These are phyloP conservation scores for Trametes sanguinea DNA, from an alignment of 768 basidiomycete genomes.

Conservation along the genomic window DNA sequence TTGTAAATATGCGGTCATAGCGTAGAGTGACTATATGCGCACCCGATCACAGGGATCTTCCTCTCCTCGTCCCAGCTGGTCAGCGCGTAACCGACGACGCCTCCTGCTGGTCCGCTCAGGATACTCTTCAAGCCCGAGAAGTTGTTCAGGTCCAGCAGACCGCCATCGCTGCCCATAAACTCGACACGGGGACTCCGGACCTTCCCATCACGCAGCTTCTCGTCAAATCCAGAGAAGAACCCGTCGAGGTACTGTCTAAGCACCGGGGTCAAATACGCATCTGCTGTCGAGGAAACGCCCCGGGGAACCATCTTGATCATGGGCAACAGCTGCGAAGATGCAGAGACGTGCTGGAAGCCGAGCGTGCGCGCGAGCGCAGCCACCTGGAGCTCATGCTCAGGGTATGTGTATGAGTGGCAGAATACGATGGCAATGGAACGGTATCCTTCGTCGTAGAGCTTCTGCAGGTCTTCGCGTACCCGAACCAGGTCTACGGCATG, in stretches of 20 bases:
- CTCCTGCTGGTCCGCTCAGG: constrained; percentile 90
- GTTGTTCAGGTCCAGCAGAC: constrained; percentile 73
- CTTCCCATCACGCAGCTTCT: constrained; percentile 61
- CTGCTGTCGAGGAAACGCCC: constrained; percentile 89
- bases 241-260: constrained; percentile 82
- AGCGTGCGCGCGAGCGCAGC: constrained; percentile 73
- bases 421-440: constrained; percentile 88
- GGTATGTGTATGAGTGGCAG: constrained; percentile 90
- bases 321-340: constrained; percentile 83
- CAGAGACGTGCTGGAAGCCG: constrained; percentile 90
- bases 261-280: constrained; percentile 94
- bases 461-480: constrained; percentile 53
- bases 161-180: constrained; percentile 96
- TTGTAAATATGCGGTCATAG: no score
- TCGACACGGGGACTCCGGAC: constrained; percentile 73
- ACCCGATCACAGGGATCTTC: constrained; percentile 84
- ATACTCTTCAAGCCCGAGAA: constrained; percentile 96
- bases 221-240: constrained; percentile 88
- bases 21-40: constrained; percentile 31
- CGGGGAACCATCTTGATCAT: constrained; percentile 97
- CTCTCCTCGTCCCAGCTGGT: constrained; percentile 84
- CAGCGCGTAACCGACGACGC: constrained; percentile 92
- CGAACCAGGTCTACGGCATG: constrained; percentile 41
- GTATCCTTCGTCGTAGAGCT: constrained; percentile 79
- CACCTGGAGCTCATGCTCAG: constrained; percentile 77